Conservation (phyloP, 75 land plant genomes). For the Sequoiadendron giganteum region DNA sequence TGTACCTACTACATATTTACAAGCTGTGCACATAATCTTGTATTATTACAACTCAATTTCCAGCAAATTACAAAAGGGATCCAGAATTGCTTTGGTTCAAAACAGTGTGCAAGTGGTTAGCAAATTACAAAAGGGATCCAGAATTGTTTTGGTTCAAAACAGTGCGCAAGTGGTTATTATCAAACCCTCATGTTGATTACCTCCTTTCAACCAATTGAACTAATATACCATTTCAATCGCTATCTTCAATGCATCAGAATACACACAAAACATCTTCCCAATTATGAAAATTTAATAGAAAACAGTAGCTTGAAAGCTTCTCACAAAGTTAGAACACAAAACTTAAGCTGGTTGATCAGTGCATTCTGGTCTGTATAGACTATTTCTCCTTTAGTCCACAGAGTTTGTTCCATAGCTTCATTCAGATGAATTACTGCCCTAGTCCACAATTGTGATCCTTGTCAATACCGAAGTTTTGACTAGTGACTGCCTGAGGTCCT, state of each 20-base stretch:
- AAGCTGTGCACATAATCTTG: background rate
- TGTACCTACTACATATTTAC: background rate
- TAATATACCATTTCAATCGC: background rate
- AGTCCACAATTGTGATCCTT: background rate
- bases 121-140: background rate
- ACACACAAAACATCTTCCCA: background rate
- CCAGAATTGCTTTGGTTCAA: too few species aligned
- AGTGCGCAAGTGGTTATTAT: background rate
- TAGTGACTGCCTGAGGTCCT: background rate
- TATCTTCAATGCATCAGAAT: background rate
- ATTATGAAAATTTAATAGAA: background rate
- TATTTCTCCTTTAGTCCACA: background rate
- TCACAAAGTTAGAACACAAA: too few species aligned
- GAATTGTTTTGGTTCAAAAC: background rate
- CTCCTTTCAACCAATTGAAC: background rate
- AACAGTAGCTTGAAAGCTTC: background rate
- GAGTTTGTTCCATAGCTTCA: background rate
- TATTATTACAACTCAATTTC: background rate
- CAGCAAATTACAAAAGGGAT: background rate
- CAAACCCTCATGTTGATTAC: background rate
- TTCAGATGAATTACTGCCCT: background rate
- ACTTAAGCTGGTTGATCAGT: background rate
- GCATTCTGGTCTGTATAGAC: background rate
- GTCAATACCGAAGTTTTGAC: background rate
- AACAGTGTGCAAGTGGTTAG: background rate